Evolutionary conservation across 2,329 filamentous ascomycete species (phyloP).

Genomic region (Capronia coronata): DNA sequence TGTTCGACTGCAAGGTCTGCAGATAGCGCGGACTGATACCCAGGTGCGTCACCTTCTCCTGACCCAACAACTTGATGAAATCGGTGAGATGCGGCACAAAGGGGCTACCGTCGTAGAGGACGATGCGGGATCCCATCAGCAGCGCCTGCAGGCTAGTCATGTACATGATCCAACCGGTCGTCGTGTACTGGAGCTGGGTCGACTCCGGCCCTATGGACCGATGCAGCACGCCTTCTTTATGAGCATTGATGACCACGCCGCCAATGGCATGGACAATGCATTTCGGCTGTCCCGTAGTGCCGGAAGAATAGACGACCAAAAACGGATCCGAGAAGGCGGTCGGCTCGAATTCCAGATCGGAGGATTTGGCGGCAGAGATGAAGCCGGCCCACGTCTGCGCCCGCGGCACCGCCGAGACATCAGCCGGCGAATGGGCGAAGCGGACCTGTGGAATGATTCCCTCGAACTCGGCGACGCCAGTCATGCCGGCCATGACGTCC

Average conservation of each 20-base stretch:
- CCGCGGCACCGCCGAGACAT: conserved; percentile 50
- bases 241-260: conserved; percentile 35
- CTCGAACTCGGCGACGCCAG: conserved; percentile 53
- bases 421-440: conserved; percentile 51
- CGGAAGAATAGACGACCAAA: conserved; percentile 69
- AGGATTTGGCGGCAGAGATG: conserved; percentile 29
- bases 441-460: conserved; percentile 61
- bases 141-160: conserved; percentile 50
- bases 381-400: conserved; percentile 40
- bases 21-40: conserved; percentile 73
- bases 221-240: conserved; percentile 57
- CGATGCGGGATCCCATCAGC: conserved; percentile 52
- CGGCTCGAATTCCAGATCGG: conserved; percentile 32
- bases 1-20: conserved; percentile 61
- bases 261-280: conserved; percentile 69
- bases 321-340: conserved; percentile 68
- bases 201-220: conserved; percentile 40
- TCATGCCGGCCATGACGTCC: conserved; percentile 59
- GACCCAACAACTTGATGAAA: conserved; percentile 56
- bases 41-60: conserved; percentile 63
- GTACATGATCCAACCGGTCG: conserved; percentile 88
- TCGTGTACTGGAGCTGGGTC: conserved; percentile 55
- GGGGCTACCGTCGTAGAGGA: conserved; percentile 80
- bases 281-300: conserved; percentile 77
- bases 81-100: conserved; percentile 62